phyloP scores from a whole-genome alignment of 2,329 filamentous ascomycete genomes.

The Verticillium albo-atrum region DNA sequence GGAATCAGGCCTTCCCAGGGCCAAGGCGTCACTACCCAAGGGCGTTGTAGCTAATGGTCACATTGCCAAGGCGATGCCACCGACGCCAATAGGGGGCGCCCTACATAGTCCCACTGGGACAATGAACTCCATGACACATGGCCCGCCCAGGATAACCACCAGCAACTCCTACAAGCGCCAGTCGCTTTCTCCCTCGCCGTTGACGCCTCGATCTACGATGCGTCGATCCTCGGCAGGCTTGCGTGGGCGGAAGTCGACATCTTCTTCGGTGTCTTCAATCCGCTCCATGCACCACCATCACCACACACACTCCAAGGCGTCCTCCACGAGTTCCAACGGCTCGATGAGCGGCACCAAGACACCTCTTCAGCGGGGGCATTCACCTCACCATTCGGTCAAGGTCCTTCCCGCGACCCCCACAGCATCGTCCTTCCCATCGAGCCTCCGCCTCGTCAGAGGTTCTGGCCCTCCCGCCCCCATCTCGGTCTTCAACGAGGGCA shows the following conservation, averaged over 20 bases:
- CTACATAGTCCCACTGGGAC: constrained; percentile 21
- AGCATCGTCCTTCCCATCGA: constrained; percentile 69
- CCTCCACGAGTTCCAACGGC: constrained; percentile 80
- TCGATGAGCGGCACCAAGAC: constrained; percentile 66
- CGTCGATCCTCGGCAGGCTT: constrained; percentile 79
- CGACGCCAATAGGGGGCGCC: not conserved
- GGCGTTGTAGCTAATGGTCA: constrained; percentile 50
- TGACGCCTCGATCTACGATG: constrained; percentile 84
- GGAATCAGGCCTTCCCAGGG: constrained; percentile 25
- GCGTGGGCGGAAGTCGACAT: constrained; percentile 90
- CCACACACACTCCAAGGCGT: constrained; percentile 89
- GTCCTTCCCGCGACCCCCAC: constrained; percentile 90
- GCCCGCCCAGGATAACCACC: constrained; percentile 29
- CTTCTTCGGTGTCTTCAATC: constrained; percentile 88
- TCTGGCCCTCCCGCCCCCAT: constrained; percentile 45
- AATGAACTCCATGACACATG: constrained; percentile 15
- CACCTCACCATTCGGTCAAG: constrained; percentile 87
- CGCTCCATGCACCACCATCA: constrained; percentile 85
- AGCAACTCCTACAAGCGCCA: constrained; percentile 60
- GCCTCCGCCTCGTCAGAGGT: constrained; percentile 75
- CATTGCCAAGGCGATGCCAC: constrained; percentile 19
- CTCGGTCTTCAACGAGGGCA: constrained; percentile 54
- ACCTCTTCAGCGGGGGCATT: constrained; percentile 59
- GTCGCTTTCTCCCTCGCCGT: constrained; percentile 78
- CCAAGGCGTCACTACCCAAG: constrained; percentile 42